phyloP scores from a whole-genome alignment of 148 eudicot species.

The Dysphania ambrosioides region DNA sequence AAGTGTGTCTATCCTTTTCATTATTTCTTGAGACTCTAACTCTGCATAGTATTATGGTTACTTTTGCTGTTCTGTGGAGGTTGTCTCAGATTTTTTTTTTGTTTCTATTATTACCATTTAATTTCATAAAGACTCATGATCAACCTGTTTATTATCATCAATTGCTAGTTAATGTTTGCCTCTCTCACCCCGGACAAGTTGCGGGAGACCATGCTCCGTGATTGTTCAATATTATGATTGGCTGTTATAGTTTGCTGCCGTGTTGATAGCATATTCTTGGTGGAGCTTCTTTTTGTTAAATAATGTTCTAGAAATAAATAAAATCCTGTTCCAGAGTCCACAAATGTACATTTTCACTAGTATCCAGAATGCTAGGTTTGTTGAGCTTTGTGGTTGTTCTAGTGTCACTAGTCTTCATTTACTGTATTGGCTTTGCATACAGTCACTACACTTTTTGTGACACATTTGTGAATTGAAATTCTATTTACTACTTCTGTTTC shows the following conservation, averaged over 20 bases:
- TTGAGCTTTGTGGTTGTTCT: no score
- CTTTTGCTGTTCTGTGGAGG: background rate
- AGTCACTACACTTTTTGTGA: no score
- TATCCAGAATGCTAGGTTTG: no score
- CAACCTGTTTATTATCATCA: background rate
- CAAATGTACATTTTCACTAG: background rate
- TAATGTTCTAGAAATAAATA: background rate
- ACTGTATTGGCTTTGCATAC: no score
- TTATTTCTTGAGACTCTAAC: background rate
- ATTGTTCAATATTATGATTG: background rate
- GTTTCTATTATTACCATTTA: background rate
- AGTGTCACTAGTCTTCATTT: no score
- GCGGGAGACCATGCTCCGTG: background rate
- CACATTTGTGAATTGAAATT: no score
- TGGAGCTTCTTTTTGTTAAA: background rate
- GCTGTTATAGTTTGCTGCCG: background rate
- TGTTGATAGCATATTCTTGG: background rate
- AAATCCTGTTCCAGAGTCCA: background rate
- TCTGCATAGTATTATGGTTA: background rate
- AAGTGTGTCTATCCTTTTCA: background rate
- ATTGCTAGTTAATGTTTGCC: background rate
- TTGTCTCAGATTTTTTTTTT: background rate
- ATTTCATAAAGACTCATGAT: background rate
- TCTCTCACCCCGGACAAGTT: background rate
- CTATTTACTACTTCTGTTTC: no score